Evolutionary conservation across 176 grass and related monocot species (phyloP).

Genomic region (sorghum (Sorghum bicolor)): Sorghum_bicolor_NCBIv3 NC_012873.2:3380501-3381000

Average conservation of each 20-base stretch:
- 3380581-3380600: too few relatives aligned
- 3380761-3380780: constrained; percentile 29
- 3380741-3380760: constrained; percentile 40
- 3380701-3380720: background rate
- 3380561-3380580: too few relatives aligned
- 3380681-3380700: background rate
- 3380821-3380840: constrained; percentile 61
- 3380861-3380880: background rate
- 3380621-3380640: background rate
- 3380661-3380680: background rate
- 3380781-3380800: constrained; percentile 37
- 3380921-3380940: constrained; percentile 42
- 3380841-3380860: background rate
- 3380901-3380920: constrained; percentile 49
- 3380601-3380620: background rate
- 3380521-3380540: too few relatives aligned
- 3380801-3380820: constrained; percentile 49
- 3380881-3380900: background rate
- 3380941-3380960: constrained; percentile 29
- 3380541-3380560: too few relatives aligned
- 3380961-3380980: background rate
- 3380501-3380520: too few relatives aligned
- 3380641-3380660: background rate
- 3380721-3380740: background rate
- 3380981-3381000: constrained; percentile 51